Evolutionary conservation across 139 green algal species (phyloP).

Genomic region (Edaphochlamys debaryana): DNA sequence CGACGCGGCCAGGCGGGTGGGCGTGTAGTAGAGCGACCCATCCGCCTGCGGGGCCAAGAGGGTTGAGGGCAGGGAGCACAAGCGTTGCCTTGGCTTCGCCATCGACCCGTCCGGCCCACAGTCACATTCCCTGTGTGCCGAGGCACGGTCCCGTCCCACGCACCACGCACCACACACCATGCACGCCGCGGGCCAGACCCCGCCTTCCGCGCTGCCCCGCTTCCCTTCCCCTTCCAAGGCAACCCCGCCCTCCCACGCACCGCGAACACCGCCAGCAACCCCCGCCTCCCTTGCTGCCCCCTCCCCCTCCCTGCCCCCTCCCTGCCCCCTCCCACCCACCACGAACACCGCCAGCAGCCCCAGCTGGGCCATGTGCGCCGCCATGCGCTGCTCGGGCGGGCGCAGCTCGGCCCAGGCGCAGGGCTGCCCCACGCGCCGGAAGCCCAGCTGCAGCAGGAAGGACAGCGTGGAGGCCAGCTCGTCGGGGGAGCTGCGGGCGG

Average conservation of each 20-base stretch:
- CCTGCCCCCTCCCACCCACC: conserved; percentile 9
- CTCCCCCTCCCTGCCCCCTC: background rate
- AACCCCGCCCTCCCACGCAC: too few species aligned
- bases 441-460: conserved; percentile 91
- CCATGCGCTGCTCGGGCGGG: conserved; percentile 59
- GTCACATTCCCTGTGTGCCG: too few species aligned
- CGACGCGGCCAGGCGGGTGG: conserved; percentile 74
- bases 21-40: conserved; percentile 60
- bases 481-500: background rate
- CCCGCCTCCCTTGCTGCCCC: too few species aligned
- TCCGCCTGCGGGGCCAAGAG: background rate
- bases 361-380: conserved; percentile 81
- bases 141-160: too few species aligned
- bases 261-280: too few species aligned
- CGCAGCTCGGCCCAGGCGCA: conserved; percentile 54
- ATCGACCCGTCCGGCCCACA: too few species aligned
- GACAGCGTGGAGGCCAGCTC: conserved; percentile 66
- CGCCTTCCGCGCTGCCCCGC: too few species aligned
- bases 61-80: background rate
- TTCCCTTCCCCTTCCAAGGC: too few species aligned
- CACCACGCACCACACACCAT: too few species aligned
- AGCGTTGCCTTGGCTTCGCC: too few species aligned
- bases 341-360: conserved; percentile 68
- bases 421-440: conserved; percentile 66
- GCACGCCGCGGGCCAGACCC: too few species aligned